Conservation (phyloP, 2,329 filamentous ascomycete species). For the Aspergillus sp. region DNA sequence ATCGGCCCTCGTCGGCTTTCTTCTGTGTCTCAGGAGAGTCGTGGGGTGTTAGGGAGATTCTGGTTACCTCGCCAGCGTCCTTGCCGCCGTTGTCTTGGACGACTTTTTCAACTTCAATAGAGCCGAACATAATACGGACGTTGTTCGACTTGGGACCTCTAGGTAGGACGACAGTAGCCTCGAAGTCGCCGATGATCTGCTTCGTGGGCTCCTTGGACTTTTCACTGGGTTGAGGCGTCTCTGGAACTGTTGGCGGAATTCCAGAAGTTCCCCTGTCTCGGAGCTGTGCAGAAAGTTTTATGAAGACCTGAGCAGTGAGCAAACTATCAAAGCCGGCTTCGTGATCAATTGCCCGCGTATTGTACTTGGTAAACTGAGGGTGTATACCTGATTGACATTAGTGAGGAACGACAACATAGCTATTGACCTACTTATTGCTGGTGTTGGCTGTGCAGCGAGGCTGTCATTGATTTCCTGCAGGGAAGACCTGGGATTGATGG, state of each 20-base stretch:
- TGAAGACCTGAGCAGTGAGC: constrained; percentile 60
- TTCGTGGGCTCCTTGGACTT: not conserved
- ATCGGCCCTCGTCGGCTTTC: constrained; percentile 38
- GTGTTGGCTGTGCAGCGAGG: constrained; percentile 27
- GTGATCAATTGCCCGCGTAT: constrained; percentile 40
- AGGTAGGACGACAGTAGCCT: not conserved
- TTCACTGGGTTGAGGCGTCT: not conserved
- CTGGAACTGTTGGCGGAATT: not conserved
- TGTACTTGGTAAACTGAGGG: constrained; percentile 35
- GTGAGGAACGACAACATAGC: not conserved
- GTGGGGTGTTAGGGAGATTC: not conserved
- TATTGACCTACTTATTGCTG: constrained; percentile 33
- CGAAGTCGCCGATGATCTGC: not conserved
- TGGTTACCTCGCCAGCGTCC: not conserved
- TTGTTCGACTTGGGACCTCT: not conserved
- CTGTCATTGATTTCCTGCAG: constrained; percentile 33
- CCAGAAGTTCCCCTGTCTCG: constrained; percentile 37
- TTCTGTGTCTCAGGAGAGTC: constrained; percentile 18
- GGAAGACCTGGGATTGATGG: constrained; percentile 49
- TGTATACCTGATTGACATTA: constrained; percentile 35
- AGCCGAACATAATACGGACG: not conserved
- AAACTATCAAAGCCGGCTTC: constrained; percentile 67
- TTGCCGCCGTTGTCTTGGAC: not conserved
- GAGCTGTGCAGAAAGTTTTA: constrained; percentile 58
- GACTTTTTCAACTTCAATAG: constrained; percentile 1